These are phyloP conservation scores for Xylariaceae sp. DNA, from an alignment of 2,329 filamentous ascomycete species.

Conservation along the genomic window DNA sequence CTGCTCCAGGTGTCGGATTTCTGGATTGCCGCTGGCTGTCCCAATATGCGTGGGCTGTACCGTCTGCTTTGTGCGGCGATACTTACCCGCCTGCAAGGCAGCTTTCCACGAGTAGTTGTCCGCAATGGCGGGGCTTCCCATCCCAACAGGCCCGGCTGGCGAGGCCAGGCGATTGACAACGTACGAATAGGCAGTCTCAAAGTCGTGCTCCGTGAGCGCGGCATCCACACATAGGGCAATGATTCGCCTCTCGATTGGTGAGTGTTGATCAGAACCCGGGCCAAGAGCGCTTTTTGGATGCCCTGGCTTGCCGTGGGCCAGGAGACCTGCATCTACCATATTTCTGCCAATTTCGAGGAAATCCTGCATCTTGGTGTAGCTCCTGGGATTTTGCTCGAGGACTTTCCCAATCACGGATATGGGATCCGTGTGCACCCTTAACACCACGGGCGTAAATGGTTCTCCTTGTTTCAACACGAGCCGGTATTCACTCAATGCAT, in stretches of 20 bases:
- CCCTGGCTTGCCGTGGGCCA: conserved; percentile 22
- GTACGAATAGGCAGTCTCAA: conserved; percentile 81
- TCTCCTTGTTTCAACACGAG: conserved; percentile 73
- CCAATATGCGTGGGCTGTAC: conserved; percentile 52
- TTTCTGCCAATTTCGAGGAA: conserved; percentile 62
- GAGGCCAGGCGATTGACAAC: conserved; percentile 61
- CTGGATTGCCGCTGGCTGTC: conserved; percentile 49
- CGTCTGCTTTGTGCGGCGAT: conserved; percentile 50
- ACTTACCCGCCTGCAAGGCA: conserved; percentile 69
- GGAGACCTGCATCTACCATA: conserved; percentile 55
- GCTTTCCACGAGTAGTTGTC: conserved; percentile 74
- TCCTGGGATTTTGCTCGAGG: conserved; percentile 65
- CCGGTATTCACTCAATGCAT: conserved; percentile 67
- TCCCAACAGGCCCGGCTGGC: conserved; percentile 16
- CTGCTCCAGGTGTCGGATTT: conserved; percentile 69
- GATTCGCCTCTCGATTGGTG: conserved; percentile 55
- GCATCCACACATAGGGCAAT: conserved; percentile 75
- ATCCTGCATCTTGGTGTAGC: conserved; percentile 68
- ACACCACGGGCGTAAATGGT: conserved; percentile 69
- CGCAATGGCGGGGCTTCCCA: conserved; percentile 14
- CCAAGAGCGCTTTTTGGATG: conserved; percentile 17
- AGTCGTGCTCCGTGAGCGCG: conserved; percentile 68
- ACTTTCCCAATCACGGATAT: conserved; percentile 65
- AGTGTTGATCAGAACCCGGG: conserved; percentile 22
- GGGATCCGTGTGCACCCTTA: conserved; percentile 70